Conservation (phyloP, 768 basidiomycete genomes). For the Phaeotremella skinneri region DNA sequence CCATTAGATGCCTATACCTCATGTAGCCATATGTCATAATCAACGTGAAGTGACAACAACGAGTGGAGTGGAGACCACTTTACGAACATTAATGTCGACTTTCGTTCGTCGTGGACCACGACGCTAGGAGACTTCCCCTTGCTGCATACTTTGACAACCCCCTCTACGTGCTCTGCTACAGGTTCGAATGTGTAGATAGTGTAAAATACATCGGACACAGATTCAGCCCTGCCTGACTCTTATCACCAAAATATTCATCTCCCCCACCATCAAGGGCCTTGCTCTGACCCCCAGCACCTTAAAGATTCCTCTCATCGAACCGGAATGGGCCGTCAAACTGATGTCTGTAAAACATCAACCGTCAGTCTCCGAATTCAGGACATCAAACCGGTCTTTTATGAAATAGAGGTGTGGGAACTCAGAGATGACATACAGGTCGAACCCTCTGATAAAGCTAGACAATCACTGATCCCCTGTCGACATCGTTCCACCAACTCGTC, state of each 20-base stretch:
- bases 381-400: neutral
- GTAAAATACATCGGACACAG: neutral
- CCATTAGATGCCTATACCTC: too few species aligned
- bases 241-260: conserved; percentile 39
- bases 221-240: conserved; percentile 19
- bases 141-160: too few species aligned
- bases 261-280: conserved; percentile 17
- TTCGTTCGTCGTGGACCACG: too few species aligned
- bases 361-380: neutral
- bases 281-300: conserved; percentile 20
- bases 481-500: conserved; percentile 25
- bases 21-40: too few species aligned
- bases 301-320: conserved; percentile 24
- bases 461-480: conserved; percentile 22
- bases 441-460: conserved; percentile 12
- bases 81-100: too few species aligned
- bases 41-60: too few species aligned
- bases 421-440: conserved; percentile 21
- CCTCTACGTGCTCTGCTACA: too few species aligned
- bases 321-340: conserved; percentile 34
- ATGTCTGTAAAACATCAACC: conserved; percentile 23
- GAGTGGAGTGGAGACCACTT: too few species aligned
- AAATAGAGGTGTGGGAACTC: neutral
- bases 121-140: too few species aligned
- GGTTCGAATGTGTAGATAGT: neutral